These are phyloP conservation scores for Dipteronia dyeriana DNA, from an alignment of 345 rosid genomes.

Conservation along the genomic window DNA sequence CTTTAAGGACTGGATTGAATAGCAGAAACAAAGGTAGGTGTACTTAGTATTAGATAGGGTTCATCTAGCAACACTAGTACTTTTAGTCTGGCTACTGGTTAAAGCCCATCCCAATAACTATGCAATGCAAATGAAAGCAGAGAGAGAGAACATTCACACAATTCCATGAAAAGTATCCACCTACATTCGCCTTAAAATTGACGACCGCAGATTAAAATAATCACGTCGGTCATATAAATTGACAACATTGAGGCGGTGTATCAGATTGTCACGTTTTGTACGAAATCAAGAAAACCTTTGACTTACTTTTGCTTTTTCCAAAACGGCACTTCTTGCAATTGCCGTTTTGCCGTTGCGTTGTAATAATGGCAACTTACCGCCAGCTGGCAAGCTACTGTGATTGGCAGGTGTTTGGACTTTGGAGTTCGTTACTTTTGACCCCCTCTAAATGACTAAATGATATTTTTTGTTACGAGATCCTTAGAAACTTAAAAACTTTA, in stretches of 20 bases:
- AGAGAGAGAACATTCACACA: background rate
- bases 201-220: background rate
- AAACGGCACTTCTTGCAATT: background rate
- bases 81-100: no score
- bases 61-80: no score
- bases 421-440: slow-evolving; percentile 15
- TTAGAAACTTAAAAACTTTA: no score
- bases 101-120: no score
- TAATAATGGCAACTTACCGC: background rate
- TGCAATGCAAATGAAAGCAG: background rate
- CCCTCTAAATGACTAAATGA: background rate
- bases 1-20: no score
- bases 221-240: background rate
- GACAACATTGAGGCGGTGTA: background rate
- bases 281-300: background rate
- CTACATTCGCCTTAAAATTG: background rate
- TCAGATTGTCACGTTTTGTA: background rate
- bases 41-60: no score
- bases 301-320: background rate
- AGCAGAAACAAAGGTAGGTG: no score
- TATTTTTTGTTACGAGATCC: no score
- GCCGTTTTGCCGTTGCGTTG: slow-evolving; percentile 15
- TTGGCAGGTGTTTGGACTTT: slow-evolving; percentile 20
- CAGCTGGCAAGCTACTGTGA: background rate
- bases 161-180: background rate